Base-by-base conservation (phyloP, 1,139 yeast species). In the Yamadazyma oceani region DNA sequence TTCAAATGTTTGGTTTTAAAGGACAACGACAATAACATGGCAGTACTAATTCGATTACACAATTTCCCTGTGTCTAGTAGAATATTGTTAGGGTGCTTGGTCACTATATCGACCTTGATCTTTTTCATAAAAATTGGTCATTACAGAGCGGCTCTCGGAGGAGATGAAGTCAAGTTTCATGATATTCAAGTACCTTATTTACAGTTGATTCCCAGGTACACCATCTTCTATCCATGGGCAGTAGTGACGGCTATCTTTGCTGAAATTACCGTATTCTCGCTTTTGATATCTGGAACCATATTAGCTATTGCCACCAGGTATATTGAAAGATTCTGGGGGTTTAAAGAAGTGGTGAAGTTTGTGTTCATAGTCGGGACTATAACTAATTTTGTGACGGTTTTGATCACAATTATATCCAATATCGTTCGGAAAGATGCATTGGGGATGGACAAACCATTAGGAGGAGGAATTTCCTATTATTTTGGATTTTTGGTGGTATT, bases 401-500 rank as follows among this genome's bases (percentile, higher is more conserved):
- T 61, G 44, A 51, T 60, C 40, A 69, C 74, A 37, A 73, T 65
- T 40, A 55, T 61, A n/a, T 62, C 60, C 35, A 73, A 68, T 45
- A 51, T 73, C 5, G 40, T 63, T 24, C 54, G 73, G 15, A 58
- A 60, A 11, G 72, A 70, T 44, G 63, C 62, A 4, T 46, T 46
- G 9, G 67, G 69, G 0, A 68, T 73, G 68, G 64, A 63, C 40
- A 58, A 58, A 38, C 76, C 84, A 4, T 62, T 83, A 36, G 85
- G 86, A 39, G 97, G 96, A 0, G 82, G 88, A 15, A 74, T 80
- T 30, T 80, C 88, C 1, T 65, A 87, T 42, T 71, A 85, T 45
- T 69, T 86, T 54, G 92, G 88, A 3, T 84, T 86, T 49, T 64
- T 89, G 41, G 95, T 90, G 25, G 94, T 89, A 7, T 78, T 88